Base-by-base conservation (phyloP, 1,139 yeast species). In the Candida tetrigidarum region DNA sequence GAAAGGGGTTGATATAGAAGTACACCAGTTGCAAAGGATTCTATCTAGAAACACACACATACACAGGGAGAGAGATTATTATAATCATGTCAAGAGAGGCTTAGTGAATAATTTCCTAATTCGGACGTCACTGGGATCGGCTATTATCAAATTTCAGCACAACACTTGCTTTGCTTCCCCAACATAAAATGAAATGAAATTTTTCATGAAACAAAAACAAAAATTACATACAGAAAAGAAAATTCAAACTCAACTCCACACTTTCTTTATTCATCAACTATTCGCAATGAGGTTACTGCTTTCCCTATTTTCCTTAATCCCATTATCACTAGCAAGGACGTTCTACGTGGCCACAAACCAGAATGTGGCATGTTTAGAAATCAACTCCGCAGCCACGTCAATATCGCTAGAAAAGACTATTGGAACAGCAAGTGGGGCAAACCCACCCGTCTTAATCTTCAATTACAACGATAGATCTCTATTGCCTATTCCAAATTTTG, bases 401-500 rank as follows among this genome's bases (percentile, higher is more conserved):
- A 32, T 32, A 32, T 12, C 29, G 2, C 14, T 39, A 8, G 30
- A 37, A 3, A 39, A 39, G 18, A 39, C 42, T 2, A 29, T 39
- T 5, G 42, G 42, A 4, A 36, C 39, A 12, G 39, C 39, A 25
- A 36, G 39, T 25, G 39, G 39, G 16, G 32, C 26, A 14, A 36
- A 36, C 25, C 39, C 39, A 25, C 39, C 39, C 15, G 32, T 36
- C 3, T 26, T 36, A 12, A 36, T 36, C 10, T 36, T 36, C 18
- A 36, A 36, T 18, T 36, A 36, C 16, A 27, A 36, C n/a, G 39
- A 36, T 8, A 36, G 15, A 26, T 10, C 7, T 18, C 32, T 36
- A 25, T 36, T 36, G 15, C 39, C 39, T 10, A 36, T 48, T n/a
- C 51, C 51, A 5, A 48, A 48, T 40, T 46, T 48, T 27, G 49